phyloP scores from a whole-genome alignment of 495 filamentous ascomycete species.

The Staphylotrichum tortipilum region DNA sequence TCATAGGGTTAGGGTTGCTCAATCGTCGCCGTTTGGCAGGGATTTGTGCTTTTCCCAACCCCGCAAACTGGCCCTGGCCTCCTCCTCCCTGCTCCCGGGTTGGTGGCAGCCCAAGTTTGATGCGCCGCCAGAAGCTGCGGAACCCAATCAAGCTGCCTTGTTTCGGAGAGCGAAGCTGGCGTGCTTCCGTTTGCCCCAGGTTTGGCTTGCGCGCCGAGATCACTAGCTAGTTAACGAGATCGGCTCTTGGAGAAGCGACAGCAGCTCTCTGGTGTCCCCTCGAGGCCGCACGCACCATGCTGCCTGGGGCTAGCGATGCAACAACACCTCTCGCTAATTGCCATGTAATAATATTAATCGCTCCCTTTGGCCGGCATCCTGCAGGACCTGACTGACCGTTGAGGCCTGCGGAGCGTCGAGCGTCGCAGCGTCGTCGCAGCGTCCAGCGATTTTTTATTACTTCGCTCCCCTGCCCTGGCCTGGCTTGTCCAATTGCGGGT shows the following conservation, averaged over 20 bases:
- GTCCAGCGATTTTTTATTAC: too few relatives aligned
- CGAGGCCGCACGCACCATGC: not conserved
- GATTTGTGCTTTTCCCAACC: too few relatives aligned
- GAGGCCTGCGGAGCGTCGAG: not conserved
- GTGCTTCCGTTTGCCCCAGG: too few relatives aligned
- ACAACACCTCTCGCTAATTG: not conserved
- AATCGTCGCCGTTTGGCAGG: too few relatives aligned
- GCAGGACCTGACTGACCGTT: not conserved
- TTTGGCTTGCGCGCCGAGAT: not conserved
- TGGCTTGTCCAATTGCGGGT: not conserved
- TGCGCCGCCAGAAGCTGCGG: not conserved
- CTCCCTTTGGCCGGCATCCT: not conserved
- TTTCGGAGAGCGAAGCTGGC: not conserved
- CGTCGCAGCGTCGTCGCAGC: too few relatives aligned
- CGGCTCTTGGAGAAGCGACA: not conserved
- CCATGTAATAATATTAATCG: slow-evolving; percentile 2
- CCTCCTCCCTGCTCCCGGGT: too few relatives aligned
- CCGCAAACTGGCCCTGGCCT: not conserved
- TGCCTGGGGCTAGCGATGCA: not conserved
- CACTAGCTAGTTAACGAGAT: too few relatives aligned
- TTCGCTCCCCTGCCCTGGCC: not conserved
- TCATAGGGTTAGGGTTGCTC: too few relatives aligned
- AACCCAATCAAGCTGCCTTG: not conserved
- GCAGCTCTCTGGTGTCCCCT: not conserved
- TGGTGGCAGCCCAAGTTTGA: too few relatives aligned